These are phyloP conservation scores for Myxozyma udenii DNA, from an alignment of 805 yeast genomes.

Conservation along the genomic window DNA sequence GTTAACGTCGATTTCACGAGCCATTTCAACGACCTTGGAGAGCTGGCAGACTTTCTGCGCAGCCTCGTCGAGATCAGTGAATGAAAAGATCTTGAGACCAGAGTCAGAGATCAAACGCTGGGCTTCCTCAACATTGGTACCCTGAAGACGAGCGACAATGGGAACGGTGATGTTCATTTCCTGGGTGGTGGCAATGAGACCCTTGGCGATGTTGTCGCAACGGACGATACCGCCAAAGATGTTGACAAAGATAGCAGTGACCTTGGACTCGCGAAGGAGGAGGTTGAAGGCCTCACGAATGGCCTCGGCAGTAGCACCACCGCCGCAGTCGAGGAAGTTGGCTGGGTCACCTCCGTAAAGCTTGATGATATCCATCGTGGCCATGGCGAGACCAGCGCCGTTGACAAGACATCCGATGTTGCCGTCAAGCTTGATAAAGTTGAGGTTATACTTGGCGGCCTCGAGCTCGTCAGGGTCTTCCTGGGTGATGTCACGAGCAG, in stretches of 20 bases:
- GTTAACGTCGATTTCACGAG: conserved; percentile 49
- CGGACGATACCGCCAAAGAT: conserved; percentile 99
- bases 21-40: conserved; percentile 49
- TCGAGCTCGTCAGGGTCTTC: conserved; percentile 97
- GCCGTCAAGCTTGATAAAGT: conserved; percentile 97
- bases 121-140: conserved; percentile 91
- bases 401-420: conserved; percentile 98
- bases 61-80: conserved; percentile 92
- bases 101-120: conserved; percentile 79
- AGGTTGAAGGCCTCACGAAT: conserved; percentile 94
- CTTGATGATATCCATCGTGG: conserved; percentile 99
- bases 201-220: conserved; percentile 98
- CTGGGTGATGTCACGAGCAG: conserved; percentile 96
- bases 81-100: conserved; percentile 88
- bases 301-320: conserved; percentile 99
- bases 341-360: conserved; percentile 99
- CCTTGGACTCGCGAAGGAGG: conserved; percentile 83
- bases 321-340: conserved; percentile 99
- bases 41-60: conserved; percentile 91
- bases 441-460: conserved; percentile 85
- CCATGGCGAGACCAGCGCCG: conserved; percentile 99
- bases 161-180: conserved; percentile 88
- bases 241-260: conserved; percentile 94
- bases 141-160: conserved; percentile 97
- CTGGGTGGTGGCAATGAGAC: conserved; percentile 92